A percentile compares a stretch with the other conserved stretches of the same genome.
Evolutionary conservation across 306 rosid genomes (phyloP).

Genomic region (Trifolium repens): DNA sequence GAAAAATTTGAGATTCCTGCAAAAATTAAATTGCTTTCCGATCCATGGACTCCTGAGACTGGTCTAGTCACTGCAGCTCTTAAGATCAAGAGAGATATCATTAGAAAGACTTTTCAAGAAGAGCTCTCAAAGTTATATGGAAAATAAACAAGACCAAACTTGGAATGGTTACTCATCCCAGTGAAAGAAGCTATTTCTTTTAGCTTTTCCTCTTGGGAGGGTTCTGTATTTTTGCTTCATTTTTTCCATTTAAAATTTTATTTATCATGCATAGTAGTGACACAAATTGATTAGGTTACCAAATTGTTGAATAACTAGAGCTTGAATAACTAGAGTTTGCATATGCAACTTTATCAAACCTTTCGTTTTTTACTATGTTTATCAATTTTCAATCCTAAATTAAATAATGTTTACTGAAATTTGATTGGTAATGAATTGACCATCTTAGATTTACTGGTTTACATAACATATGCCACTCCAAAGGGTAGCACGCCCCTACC

Average conservation of each 20-base stretch:
- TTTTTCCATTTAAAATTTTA: slow-evolving; percentile 11
- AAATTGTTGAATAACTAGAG: slow-evolving; percentile 12
- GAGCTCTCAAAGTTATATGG: slow-evolving; percentile 68
- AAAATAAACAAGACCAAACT: slow-evolving; percentile 36
- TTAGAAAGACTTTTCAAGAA: slow-evolving; percentile 69
- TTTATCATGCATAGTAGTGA: slow-evolving; percentile 31
- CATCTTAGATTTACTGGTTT: neutral
- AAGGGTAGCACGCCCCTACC: slow-evolving; percentile 28
- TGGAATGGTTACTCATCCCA: slow-evolving; percentile 33
- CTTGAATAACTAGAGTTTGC: slow-evolving; percentile 28
- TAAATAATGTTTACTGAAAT: neutral
- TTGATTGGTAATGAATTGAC: neutral
- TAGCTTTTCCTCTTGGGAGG: neutral
- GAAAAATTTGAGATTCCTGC: slow-evolving; percentile 90
- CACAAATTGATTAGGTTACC: slow-evolving; percentile 36
- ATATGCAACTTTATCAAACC: slow-evolving; percentile 7
- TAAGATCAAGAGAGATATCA: slow-evolving; percentile 87
- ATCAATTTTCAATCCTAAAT: neutral
- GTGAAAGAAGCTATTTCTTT: slow-evolving; percentile 8
- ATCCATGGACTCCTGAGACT: slow-evolving; percentile 87
- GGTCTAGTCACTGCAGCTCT: slow-evolving; percentile 97
- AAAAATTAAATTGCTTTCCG: slow-evolving; percentile 68
- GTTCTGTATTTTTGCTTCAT: slow-evolving; percentile 30
- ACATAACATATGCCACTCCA: slow-evolving; percentile 18
- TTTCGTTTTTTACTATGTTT: neutral